Conservation (phyloP, 169 alveolate genomes). For the Cryptosporidium tyzzeri region DNA sequence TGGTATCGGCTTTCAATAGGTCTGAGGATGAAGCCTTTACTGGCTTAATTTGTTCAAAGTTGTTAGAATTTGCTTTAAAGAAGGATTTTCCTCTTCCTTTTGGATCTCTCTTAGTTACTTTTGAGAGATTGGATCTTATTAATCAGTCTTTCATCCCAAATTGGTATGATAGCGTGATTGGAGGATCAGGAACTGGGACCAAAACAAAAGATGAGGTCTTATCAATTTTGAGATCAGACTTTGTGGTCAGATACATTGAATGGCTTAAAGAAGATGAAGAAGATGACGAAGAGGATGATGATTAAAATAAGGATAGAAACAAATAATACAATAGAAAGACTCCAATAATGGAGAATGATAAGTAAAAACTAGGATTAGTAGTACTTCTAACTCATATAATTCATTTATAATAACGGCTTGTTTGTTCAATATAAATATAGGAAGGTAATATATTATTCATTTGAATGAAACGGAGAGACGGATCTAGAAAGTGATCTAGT, state of each 20-base stretch:
- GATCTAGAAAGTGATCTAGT: conserved; percentile 50
- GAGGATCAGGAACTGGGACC: not conserved
- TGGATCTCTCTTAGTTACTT: conserved; percentile 65
- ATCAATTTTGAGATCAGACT: conserved; percentile 34
- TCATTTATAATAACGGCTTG: not conserved
- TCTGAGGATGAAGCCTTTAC: conserved; percentile 38
- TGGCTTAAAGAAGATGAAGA: conserved; percentile 58
- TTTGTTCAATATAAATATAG: not conserved
- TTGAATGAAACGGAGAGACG: not conserved
- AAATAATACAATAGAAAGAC: not conserved
- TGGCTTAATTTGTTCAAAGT: conserved; percentile 11
- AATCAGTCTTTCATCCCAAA: conserved; percentile 43
- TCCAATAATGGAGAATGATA: not conserved
- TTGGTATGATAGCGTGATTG: conserved; percentile 39
- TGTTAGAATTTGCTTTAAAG: not conserved
- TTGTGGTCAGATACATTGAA: conserved; percentile 31
- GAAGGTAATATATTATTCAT: not conserved
- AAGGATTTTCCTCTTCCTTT: conserved; percentile 1
- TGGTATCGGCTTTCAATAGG: conserved; percentile 48
- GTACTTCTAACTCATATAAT: conserved; percentile 2
- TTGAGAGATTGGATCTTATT: conserved; percentile 41
- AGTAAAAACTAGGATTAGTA: not conserved
- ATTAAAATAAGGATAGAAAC: not conserved
- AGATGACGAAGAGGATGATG: not conserved
- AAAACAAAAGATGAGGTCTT: not conserved